Base-by-base conservation (phyloP, 106 monocot species). In the Amphibolis antarctica region DNA sequence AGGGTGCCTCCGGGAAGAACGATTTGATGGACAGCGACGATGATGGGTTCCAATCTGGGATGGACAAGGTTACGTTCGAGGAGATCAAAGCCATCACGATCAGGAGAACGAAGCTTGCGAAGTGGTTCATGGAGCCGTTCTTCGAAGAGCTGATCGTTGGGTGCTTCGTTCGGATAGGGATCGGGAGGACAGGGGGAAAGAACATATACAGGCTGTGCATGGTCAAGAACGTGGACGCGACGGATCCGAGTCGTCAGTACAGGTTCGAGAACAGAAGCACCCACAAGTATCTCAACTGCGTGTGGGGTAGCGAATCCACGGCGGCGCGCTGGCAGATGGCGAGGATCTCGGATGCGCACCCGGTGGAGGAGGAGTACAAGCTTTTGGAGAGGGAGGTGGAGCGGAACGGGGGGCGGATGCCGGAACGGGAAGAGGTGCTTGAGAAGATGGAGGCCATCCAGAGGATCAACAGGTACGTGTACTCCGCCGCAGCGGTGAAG, bases 51-150 rank as follows among this genome's bases (percentile, higher is more conserved):
- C 69, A 77, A 5, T 78, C 76, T 42, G 75, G 36, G 7, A 36
- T 62, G 1, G 80, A 79, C n/a, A 61, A 43, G 43, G 42, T 83
- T 10, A 78, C 74, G 55, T 94, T 81, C 68, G 89, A 86, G 7
- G 89, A 94, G 36, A 68, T 84, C 23, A 89, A 71, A 60, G 77
- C 66, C 11, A 94, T 94, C 46, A 89, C 89, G 27, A 81, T 94
- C 22, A 71, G 86, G 9, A 69, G 94, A 67, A 79, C 89, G 17
- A 86, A 84, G 71, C 86, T 94, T 25, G 89, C 81, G 3, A 94
- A 89, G 74, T 89, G 89, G 94, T 82, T 86, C 68, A 89, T 86
- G 89, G 89, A 94, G 50, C 94, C 94, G 10, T 94, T 94, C 63
- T 94, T 94, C 59, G 89, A 94, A 66, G 88, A 94, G 7, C 72